A percentile compares a stretch with the other conserved stretches of the same genome.
These are phyloP conservation scores for Taphrina flavorubra DNA, from an alignment of 1,139 yeast species.

Conservation along the genomic window DNA sequence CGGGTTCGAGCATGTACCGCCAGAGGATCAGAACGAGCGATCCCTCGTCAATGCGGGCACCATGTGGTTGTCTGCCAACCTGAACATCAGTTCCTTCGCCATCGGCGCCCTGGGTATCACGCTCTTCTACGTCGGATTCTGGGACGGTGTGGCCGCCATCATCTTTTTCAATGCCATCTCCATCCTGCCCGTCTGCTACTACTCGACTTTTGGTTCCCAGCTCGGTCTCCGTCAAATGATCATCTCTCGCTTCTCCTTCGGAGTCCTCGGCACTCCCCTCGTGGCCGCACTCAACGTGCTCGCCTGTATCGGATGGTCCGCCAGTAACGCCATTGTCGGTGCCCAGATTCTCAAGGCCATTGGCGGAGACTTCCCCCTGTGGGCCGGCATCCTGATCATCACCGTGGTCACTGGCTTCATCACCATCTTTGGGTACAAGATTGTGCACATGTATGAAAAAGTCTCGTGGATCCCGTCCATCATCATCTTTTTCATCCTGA, in stretches of 20 bases:
- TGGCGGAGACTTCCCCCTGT: constrained; percentile 74
- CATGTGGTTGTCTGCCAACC: constrained; percentile 69
- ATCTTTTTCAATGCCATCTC: constrained; percentile 78
- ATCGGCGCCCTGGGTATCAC: constrained; percentile 78
- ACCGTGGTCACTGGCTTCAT: constrained; percentile 73
- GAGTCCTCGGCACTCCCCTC: constrained; percentile 74
- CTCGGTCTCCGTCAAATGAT: constrained; percentile 90
- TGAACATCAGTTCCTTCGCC: constrained; percentile 83
- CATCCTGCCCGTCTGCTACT: constrained; percentile 77
- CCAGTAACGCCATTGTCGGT: constrained; percentile 86
- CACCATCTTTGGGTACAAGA: constrained; percentile 84
- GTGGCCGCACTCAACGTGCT: constrained; percentile 77
- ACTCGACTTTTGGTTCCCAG: constrained; percentile 80
- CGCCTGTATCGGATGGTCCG: constrained; percentile 96
- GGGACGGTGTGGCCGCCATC: constrained; percentile 67
- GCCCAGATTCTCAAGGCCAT: constrained; percentile 83
- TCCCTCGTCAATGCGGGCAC: constrained; percentile 26
- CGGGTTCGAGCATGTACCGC: constrained; percentile 33
- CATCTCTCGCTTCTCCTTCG: constrained; percentile 76
- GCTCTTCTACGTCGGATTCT: constrained; percentile 61
- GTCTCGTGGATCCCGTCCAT: constrained; percentile 88
- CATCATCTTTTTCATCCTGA: constrained; percentile 72
- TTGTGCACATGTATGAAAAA: constrained; percentile 81
- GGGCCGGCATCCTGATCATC: constrained; percentile 82
- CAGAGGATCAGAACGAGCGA: constrained; percentile 31